Conservation (phyloP, 768 basidiomycete genomes). For the Boletus tylopilopsis region DNA sequence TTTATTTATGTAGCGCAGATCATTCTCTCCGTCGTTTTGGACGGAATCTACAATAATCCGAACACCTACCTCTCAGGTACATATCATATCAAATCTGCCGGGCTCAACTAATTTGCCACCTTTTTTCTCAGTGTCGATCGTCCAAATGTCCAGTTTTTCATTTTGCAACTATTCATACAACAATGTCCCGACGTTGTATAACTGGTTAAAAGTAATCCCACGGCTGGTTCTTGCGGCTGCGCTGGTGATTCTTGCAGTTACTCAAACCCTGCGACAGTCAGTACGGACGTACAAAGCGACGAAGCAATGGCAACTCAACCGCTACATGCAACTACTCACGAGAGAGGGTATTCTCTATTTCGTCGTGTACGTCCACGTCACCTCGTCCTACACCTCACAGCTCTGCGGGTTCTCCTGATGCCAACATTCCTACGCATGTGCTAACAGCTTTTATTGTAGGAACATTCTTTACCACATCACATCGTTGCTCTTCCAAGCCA, state of each 20-base stretch:
- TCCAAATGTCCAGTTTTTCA: not conserved
- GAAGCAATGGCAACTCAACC: not conserved
- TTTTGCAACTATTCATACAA: not conserved
- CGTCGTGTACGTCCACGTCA: not conserved
- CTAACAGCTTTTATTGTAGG: too few relatives aligned
- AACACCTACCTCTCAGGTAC: not conserved
- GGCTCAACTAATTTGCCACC: not conserved
- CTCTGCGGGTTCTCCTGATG: too few relatives aligned
- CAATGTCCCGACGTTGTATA: not conserved
- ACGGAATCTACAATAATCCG: not conserved
- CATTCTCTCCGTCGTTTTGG: not conserved
- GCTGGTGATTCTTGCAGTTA: not conserved
- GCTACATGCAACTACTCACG: not conserved
- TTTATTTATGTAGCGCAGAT: not conserved
- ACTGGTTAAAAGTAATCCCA: not conserved
- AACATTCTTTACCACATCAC: too few relatives aligned
- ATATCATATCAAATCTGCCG: not conserved
- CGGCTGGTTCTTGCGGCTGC: not conserved
- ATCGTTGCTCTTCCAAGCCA: too few relatives aligned
- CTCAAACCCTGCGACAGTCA: not conserved
- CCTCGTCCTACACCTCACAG: too few relatives aligned
- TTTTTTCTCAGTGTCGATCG: not conserved
- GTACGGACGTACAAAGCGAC: not conserved
- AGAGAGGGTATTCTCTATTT: not conserved
- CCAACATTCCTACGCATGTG: too few relatives aligned